Percentiles rank a stretch among this genome's conserved stretches.
These are phyloP conservation scores for Kazachstania martiniae DNA, from an alignment of 805 yeast genomes.

Conservation along the genomic window DNA sequence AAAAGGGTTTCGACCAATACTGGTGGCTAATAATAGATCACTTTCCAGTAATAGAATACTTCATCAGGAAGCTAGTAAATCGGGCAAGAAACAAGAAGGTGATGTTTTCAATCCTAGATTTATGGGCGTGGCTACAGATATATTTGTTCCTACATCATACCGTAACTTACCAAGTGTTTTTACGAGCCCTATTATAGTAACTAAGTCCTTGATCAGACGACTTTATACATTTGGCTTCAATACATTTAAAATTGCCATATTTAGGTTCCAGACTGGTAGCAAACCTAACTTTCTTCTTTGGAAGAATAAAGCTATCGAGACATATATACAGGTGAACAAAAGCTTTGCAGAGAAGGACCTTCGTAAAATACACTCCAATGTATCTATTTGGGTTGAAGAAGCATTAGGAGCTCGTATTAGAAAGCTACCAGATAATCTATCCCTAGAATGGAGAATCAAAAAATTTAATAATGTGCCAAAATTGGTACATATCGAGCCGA, in stretches of 20 bases:
- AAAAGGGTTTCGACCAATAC: too few relatives aligned
- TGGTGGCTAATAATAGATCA: too few relatives aligned
- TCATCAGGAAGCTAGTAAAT: not conserved
- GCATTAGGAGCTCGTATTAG: conserved; percentile 43
- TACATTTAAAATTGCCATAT: conserved; percentile 54
- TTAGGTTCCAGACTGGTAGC: conserved; percentile 56
- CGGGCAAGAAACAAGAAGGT: conserved; percentile 4
- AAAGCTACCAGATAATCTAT: conserved; percentile 45
- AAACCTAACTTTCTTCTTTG: conserved; percentile 64
- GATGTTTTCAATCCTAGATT: conserved; percentile 30
- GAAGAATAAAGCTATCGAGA: conserved; percentile 78
- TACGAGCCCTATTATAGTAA: conserved; percentile 32
- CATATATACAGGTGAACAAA: conserved; percentile 66
- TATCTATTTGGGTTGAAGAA: conserved; percentile 54
- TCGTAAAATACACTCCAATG: conserved; percentile 32
- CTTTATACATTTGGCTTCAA: conserved; percentile 54
- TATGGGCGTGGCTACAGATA: conserved; percentile 32
- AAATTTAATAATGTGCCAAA: conserved; percentile 65
- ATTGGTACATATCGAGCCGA: conserved; percentile 56
- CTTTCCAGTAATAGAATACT: too few relatives aligned
- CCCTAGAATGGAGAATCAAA: conserved; percentile 66
- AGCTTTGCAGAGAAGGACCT: conserved; percentile 60
- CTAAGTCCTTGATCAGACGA: conserved; percentile 45
- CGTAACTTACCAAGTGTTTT: conserved; percentile 35
- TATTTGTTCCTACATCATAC: conserved; percentile 43